Base-by-base conservation (phyloP, 768 basidiomycete species). In the Plicaturopsis crispa region DNA sequence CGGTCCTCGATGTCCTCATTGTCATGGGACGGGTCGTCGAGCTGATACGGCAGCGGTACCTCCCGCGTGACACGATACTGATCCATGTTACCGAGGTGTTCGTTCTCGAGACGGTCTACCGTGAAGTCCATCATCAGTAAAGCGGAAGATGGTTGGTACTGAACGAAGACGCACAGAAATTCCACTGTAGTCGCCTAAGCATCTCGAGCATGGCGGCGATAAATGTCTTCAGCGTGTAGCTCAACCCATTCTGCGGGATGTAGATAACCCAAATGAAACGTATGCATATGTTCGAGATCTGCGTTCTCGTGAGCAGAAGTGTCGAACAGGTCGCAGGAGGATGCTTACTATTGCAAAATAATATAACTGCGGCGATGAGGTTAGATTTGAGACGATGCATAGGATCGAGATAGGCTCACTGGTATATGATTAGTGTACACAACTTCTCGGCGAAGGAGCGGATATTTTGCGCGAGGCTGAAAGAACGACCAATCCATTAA, bases 401-500 rank as follows among this genome's bases (percentile, higher is more conserved):
- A 33, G 33, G 8, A 21, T 13, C 18, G 18, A 20, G 14, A 28
- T 19, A 14, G 22, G 34, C 7, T 28, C 8, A 88, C 83, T 16
- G 70, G 65, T 47, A 80, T 62, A 28, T 74, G 53, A 33, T 79
- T 71, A 5, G 70, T 64, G 55, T 92, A 97, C 2, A 87, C 62
- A 22, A 94, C 60, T 24, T 93, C 86, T 4, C 65, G 57, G 13
- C 96, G 78, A 3, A 98, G 69, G 28, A 87, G 62, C 14, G 63
- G 72, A 45, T 84, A 66, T 43, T 49, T 64, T 6, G 68, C 63
- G 41, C 66, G 78, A 4, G 70, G 66, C 40, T 75, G 69, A 31
- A 90, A 63, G 31, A 98, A 54, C 2, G 85, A 88, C 94, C 94
- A 97, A 56, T 98, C 94, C 77, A 93, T 85, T 7, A 83, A 52